These are phyloP conservation scores for Cercis canadensis DNA, from an alignment of 306 rosid species.

Conservation along the genomic window DNA sequence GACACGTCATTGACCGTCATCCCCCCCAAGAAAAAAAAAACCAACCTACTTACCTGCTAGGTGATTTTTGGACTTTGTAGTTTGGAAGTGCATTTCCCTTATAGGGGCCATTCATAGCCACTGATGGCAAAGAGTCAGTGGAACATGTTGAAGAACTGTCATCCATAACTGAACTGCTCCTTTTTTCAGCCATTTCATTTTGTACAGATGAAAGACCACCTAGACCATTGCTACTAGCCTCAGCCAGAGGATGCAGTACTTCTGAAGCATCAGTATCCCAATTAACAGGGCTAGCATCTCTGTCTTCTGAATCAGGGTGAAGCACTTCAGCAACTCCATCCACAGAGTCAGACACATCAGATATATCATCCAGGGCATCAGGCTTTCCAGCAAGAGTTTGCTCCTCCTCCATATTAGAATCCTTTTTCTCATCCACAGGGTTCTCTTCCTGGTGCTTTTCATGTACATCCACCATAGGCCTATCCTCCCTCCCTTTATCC, in stretches of 20 bases:
- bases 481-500: slow-evolving; percentile 87
- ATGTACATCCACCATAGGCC: slow-evolving; percentile 45
- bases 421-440: slow-evolving; percentile 60
- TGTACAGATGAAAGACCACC: slow-evolving; percentile 60
- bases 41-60: slow-evolving; percentile 61
- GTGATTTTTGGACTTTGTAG: slow-evolving; percentile 68
- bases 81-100: slow-evolving; percentile 60
- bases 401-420: slow-evolving; percentile 59
- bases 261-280: slow-evolving; percentile 99
- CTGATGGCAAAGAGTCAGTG: slow-evolving; percentile 87
- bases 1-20: slow-evolving; percentile 6
- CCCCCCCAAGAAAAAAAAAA: slow-evolving; percentile 24
- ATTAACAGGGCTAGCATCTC: slow-evolving; percentile 82
- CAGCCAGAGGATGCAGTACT: slow-evolving; percentile 74
- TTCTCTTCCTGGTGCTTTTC: slow-evolving; percentile 57
- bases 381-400: slow-evolving; percentile 63
- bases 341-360: slow-evolving; percentile 85
- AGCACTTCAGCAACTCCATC: slow-evolving; percentile 71
- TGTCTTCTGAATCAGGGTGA: slow-evolving; percentile 89
- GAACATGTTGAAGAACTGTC: slow-evolving; percentile 99
- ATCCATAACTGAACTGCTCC: slow-evolving; percentile 68
- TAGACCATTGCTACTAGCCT: slow-evolving; percentile 65
- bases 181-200: slow-evolving; percentile 72
- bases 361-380: slow-evolving; percentile 70
- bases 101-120: slow-evolving; percentile 63